Base-by-base conservation (phyloP, 2,329 filamentous ascomycete species). In the Madurella fahalii region DNA sequence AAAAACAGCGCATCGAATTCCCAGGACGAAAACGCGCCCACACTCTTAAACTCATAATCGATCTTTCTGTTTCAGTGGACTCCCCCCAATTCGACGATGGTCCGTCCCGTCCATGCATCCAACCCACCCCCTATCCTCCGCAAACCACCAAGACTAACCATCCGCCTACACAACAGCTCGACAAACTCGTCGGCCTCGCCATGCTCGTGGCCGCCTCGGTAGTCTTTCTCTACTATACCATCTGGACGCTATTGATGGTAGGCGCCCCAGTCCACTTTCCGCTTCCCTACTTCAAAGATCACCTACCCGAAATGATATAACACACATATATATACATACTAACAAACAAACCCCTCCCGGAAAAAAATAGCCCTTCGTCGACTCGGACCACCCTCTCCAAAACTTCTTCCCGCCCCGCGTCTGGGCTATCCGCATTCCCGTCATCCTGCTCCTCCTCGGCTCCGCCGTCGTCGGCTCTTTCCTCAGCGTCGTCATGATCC, bases 221-320 rank as follows among this genome's bases (percentile, higher is more conserved):
- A 71, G 77, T 84, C 67, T 84, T 84, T 67, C 75, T 81, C 67
- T 99, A 99, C 83, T 99, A 99, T 78, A 94, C 90, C 61, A 83
- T 96, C 73, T 99, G 94, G 94, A 96, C 94, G 30, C 81, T 99
- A 61, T 81, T 97, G 63, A 97, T 99, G 89, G 94, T 96, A 83
- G 56, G 75, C 66, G 18, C 13, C 5, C 20, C 13, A 50, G 40
- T 49, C 52, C 54, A 2, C 17, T 32, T 34, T n/a, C 9, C n/a
- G 16, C 18, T n/a, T 42, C 4, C n/a, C 40, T 9, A 5, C 16
- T 25, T 25, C 25, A 25, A 25, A 7, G n/a, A n/a, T 7, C 25
- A 25, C 25, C 25, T 7, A 7, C 46, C 39, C 16, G n/a, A n/a
- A n/a, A n/a, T 13, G 4, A 40, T 32, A 9, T 37, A 40, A 50